Evolutionary conservation across 148 eudicot genomes (phyloP), one percentile per base, ranked within the genome.

Genomic region (Polygonum maritimum): DNA sequence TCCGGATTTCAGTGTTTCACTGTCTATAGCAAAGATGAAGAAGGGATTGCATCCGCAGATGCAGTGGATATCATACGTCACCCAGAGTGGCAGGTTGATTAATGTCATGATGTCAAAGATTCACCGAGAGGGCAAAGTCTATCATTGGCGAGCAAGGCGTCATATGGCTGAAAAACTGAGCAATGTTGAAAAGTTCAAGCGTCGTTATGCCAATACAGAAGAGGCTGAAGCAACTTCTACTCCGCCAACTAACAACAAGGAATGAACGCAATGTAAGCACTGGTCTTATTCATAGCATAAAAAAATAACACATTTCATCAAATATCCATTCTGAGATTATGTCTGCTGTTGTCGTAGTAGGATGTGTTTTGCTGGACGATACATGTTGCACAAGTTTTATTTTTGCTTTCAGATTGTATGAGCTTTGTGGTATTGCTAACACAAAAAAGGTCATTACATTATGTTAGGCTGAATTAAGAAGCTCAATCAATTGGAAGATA

Each of bases 51-150:
- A 89, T 84, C 92, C 92, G 39, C 92, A 87, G 82, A 75, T 87
- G 92, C 90, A 89, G 75, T 89, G 92, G 92, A 87, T 87, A 78
- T 85, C 92, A 7, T 89, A 87, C 31, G 90, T 89, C 48, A 89
- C 88, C 41, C 92, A 89, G 77, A 87, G 87, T 71, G 91, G 90
- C 41, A 82, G 87, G 41, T 75, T 89, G 89, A 79, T 90, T 71
- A 81, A 87, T 47, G 92, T 94, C 35, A 88, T 89, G 97, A 92
- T 94, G 97, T 85, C 90, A 80, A 94, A 84, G 74, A 89, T 92
- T 70, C 89, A 90, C 84, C 79, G 84, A 52, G 84, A 74, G 62
- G 96, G 97, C 71, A 94, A 94, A 85, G 97, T 92, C 35, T 88
- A 89, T 82, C 98, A 92, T 79, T 79, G 88, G 44, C 85, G 96